These are phyloP conservation scores for Candida maris DNA, from an alignment of 805 yeast genomes.

Conservation along the genomic window DNA sequence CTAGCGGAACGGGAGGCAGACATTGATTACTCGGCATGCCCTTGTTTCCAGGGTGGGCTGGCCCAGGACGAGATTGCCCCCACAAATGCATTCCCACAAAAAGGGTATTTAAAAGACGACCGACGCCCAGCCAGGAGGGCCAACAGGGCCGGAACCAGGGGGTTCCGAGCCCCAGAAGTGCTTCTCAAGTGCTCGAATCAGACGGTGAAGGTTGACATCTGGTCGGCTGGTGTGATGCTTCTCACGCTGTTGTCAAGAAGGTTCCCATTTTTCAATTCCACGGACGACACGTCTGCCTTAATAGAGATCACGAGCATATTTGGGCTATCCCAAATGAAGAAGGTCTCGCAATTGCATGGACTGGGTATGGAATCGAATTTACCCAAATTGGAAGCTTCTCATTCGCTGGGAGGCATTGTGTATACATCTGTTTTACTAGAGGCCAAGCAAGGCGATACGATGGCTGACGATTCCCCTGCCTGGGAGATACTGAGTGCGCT, in stretches of 20 bases:
- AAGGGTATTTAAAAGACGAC: conserved; percentile 85
- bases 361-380: conserved; percentile 72
- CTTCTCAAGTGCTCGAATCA: conserved; percentile 82
- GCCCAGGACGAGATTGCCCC: conserved; percentile 28
- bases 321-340: conserved; percentile 68
- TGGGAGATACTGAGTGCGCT: conserved; percentile 56
- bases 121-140: conserved; percentile 87
- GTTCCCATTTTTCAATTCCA: conserved; percentile 91
- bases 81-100: conserved; percentile 36
- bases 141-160: conserved; percentile 95
- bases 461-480: conserved; percentile 71
- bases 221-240: conserved; percentile 91
- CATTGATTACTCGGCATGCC: conserved; percentile 41
- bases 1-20: conserved; percentile 66
- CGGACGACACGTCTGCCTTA: conserved; percentile 89
- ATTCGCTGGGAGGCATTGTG: conserved; percentile 40
- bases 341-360: conserved; percentile 83
- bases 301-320: conserved; percentile 79
- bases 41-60: conserved; percentile 48
- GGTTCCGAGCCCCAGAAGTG: conserved; percentile 93
- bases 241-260: conserved; percentile 72
- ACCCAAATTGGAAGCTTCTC: conserved; percentile 44
- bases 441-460: conserved; percentile 48
- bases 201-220: conserved; percentile 75
- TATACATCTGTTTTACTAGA: conserved; percentile 43